Evolutionary conservation across 1,139 yeast species (phyloP).

Genomic region (Debaryomyces udenii): DNA sequence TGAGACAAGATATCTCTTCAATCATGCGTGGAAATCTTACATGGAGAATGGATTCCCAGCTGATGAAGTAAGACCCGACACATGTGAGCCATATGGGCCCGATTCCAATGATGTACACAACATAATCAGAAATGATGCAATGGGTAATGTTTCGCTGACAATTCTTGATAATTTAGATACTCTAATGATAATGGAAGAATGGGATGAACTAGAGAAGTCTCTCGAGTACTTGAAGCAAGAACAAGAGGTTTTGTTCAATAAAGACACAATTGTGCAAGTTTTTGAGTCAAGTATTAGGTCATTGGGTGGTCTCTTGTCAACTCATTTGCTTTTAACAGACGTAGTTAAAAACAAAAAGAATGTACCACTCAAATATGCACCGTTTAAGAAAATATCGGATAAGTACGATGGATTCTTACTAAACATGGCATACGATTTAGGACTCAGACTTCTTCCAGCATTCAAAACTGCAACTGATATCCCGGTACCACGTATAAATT

Average conservation of each 20-base stretch:
- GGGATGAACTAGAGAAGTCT: constrained; percentile 52
- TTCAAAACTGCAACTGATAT: constrained; percentile 62
- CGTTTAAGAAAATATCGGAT: constrained; percentile 23
- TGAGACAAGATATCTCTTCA: constrained; percentile 60
- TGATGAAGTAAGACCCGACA: constrained; percentile 78
- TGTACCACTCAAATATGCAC: constrained; percentile 11
- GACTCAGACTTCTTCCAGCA: constrained; percentile 65
- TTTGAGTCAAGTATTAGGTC: constrained; percentile 83
- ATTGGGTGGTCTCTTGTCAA: constrained; percentile 75
- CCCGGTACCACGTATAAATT: constrained; percentile 75
- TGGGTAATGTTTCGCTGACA: constrained; percentile 83
- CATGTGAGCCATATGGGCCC: constrained; percentile 71
- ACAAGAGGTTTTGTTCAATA: constrained; percentile 50
- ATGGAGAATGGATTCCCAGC: constrained; percentile 73
- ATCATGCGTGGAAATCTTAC: constrained; percentile 80
- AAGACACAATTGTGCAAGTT: constrained; percentile 77
- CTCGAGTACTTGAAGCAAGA: constrained; percentile 48
- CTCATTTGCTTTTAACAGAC: constrained; percentile 70
- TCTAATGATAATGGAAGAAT: constrained; percentile 70
- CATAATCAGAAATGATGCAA: constrained; percentile 72
- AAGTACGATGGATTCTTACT: constrained; percentile 72
- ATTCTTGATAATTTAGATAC: constrained; percentile 80
- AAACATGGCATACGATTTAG: constrained; percentile 70
- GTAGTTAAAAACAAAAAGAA: constrained; percentile 40
- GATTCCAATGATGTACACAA: constrained; percentile 57